A percentile compares a stretch with the other conserved stretches of the same genome.
phyloP scores from a whole-genome alignment of 2,329 filamentous ascomycete species.

The Cladobotryum protrusum region DNA sequence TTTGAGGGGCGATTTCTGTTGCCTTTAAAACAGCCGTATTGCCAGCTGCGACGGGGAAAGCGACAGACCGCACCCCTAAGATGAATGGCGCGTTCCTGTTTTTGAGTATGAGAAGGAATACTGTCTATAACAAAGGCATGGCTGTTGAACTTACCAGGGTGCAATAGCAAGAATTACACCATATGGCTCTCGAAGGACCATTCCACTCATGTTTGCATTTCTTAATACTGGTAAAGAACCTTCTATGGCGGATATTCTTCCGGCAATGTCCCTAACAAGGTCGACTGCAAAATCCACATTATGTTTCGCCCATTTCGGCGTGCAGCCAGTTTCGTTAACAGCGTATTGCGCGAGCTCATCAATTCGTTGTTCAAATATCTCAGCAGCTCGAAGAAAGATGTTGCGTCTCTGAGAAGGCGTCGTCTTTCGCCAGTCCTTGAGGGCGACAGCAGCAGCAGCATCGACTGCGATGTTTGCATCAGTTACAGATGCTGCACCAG shows the following conservation, averaged over 20 bases:
- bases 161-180: constrained; percentile 45
- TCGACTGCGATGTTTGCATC: constrained; percentile 48
- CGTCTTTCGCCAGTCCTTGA: constrained; percentile 61
- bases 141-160: constrained; percentile 28
- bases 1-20: constrained; percentile 60
- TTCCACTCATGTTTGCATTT: constrained; percentile 35
- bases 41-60: constrained; percentile 64
- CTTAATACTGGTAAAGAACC: constrained; percentile 31
- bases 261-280: constrained; percentile 38
- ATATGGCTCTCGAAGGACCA: constrained; percentile 2
- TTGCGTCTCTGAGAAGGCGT: constrained; percentile 57
- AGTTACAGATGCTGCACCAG: constrained; percentile 49
- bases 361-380: constrained; percentile 52
- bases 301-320: constrained; percentile 34
- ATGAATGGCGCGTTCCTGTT: constrained; percentile 46
- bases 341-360: constrained; percentile 58
- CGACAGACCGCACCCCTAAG: constrained; percentile 47
- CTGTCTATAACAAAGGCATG: too few species aligned
- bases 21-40: constrained; percentile 71
- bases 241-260: constrained; percentile 32
- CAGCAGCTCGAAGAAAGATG: constrained; percentile 63
- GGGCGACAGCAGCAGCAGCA: constrained; percentile 61
- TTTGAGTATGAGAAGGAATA: too few species aligned
- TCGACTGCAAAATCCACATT: constrained; percentile 32
- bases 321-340: constrained; percentile 41